A percentile compares a stretch with the other conserved stretches of the same genome.
These are phyloP conservation scores for Zygnema circumcarinatum DNA, from an alignment of 139 green algal species.

Conservation along the genomic window DNA sequence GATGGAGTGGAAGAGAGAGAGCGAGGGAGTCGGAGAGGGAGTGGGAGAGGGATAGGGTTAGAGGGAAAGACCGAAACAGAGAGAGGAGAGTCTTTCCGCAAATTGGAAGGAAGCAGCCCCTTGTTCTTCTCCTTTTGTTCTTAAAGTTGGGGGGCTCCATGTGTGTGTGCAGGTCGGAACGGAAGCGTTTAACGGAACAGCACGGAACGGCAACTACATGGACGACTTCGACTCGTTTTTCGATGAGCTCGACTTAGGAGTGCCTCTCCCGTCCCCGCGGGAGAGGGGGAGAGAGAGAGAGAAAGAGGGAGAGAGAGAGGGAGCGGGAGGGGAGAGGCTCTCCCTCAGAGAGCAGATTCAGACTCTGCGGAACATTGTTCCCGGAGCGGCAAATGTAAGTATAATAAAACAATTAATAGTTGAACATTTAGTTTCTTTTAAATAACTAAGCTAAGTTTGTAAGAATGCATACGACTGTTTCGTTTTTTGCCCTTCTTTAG, in stretches of 20 bases:
- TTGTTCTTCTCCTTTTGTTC: no score
- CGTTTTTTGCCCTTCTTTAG: no score
- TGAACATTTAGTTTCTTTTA: no score
- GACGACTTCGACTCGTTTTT: slow-evolving; percentile 18
- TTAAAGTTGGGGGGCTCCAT: no score
- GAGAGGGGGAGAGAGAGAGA: not conserved
- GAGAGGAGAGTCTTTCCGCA: no score
- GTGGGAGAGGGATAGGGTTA: not conserved
- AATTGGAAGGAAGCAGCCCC: no score
- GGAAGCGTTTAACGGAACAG: not conserved
- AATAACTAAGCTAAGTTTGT: no score
- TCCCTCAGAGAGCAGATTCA: not conserved
- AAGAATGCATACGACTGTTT: no score
- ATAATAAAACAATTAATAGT: no score
- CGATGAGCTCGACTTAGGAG: slow-evolving; percentile 6
- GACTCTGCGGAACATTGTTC: not conserved
- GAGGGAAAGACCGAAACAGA: not conserved
- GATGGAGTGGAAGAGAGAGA: slow-evolving; percentile 5
- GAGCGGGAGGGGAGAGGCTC: no score
- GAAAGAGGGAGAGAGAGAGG: not conserved
- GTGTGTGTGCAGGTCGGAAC: not conserved
- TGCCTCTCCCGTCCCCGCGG: not conserved
- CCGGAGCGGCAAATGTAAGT: not conserved
- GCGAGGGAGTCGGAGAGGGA: slow-evolving; percentile 10
- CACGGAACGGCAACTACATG: not conserved